A percentile compares a stretch with the other conserved stretches of the same genome.
phyloP scores from a whole-genome alignment of 495 filamentous ascomycete genomes.

The Hypoxylon rickii region DNA sequence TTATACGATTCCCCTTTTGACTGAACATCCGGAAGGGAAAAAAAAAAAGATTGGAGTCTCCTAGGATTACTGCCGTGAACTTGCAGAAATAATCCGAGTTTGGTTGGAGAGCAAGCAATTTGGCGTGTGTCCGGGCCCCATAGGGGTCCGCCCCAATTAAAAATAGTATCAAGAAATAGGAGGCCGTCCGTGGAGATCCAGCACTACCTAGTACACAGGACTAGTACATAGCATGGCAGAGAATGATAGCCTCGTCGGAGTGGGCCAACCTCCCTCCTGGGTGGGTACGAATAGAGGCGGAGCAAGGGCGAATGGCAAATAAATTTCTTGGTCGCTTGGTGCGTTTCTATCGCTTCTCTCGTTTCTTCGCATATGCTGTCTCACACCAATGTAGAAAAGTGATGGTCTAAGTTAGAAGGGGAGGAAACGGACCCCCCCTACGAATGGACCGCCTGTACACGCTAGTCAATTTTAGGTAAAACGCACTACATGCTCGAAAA shows the following conservation, averaged over 20 bases:
- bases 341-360: not conserved
- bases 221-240: too few relatives aligned
- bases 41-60: not conserved
- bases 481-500: too few relatives aligned
- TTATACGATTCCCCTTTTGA: not conserved
- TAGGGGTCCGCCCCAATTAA: slow-evolving; percentile 14
- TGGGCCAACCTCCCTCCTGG: not conserved
- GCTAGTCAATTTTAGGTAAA: too few relatives aligned
- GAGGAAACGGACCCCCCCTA: too few relatives aligned
- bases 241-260: slow-evolving; percentile 30
- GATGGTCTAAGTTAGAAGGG: too few relatives aligned
- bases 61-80: not conserved
- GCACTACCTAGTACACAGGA: too few relatives aligned
- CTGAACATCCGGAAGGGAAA: too few relatives aligned
- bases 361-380: slow-evolving; percentile 10
- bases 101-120: not conserved
- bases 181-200: slow-evolving; percentile 25
- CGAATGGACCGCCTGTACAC: too few relatives aligned
- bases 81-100: not conserved
- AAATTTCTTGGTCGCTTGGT: slow-evolving; percentile 2
- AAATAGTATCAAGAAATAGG: slow-evolving; percentile 30
- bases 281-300: slow-evolving; percentile 30
- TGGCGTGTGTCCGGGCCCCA: not conserved
- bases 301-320: slow-evolving; percentile 4
- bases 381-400: too few relatives aligned